Percentiles rank a stretch among this genome's conserved stretches.
Conservation (phyloP, 139 green algal genomes). For the Astrephomene gubernaculifera region DNA sequence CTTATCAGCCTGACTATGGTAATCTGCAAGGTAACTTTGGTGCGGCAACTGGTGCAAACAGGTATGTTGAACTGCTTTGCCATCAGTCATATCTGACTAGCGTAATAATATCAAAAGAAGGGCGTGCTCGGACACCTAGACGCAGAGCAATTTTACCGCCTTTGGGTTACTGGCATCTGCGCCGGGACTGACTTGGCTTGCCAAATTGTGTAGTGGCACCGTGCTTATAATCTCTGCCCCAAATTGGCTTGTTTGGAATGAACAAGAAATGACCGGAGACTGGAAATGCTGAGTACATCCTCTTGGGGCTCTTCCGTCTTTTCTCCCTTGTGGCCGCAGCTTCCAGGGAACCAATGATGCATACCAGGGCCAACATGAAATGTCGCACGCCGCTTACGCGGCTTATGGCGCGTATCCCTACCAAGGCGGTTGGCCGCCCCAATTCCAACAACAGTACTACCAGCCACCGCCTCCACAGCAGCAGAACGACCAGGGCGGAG, state of each 20-base stretch:
- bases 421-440: background rate
- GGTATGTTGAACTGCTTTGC: constrained; percentile 16
- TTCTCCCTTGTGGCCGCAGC: background rate
- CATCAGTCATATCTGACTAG: background rate
- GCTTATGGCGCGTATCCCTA: background rate
- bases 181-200: background rate
- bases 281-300: background rate
- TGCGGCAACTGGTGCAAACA: constrained; percentile 17
- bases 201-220: background rate
- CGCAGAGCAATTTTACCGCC: background rate
- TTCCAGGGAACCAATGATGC: background rate
- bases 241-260: background rate
- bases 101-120: background rate
- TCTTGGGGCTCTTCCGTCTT: background rate
- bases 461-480: background rate
- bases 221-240: background rate
- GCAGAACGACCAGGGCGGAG: background rate
- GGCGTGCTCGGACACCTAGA: background rate
- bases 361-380: background rate
- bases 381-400: background rate
- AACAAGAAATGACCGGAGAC: background rate
- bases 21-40: constrained; percentile 34
- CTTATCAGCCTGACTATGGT: constrained; percentile 13
- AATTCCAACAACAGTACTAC: background rate
- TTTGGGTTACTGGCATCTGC: background rate